Percentiles rank a stretch among this genome's conserved stretches.
These are phyloP conservation scores for Senna siamea DNA, from an alignment of 306 rosid species.

Conservation along the genomic window DNA sequence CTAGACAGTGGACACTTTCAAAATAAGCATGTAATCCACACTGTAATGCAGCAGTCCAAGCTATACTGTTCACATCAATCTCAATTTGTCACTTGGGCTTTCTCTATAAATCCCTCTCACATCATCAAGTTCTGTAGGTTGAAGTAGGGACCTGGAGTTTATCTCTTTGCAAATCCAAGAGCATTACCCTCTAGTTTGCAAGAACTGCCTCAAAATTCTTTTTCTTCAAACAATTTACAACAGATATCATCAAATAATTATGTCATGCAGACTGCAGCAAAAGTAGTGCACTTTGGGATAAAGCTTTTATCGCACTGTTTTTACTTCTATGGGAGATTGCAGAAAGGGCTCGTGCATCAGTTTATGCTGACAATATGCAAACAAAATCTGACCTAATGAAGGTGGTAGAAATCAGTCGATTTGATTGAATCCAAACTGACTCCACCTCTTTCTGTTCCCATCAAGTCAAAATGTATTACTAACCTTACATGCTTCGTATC, in stretches of 20 bases:
- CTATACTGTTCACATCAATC: too few relatives aligned
- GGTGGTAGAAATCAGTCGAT: too few relatives aligned
- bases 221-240: slow-evolving; percentile 2
- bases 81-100: slow-evolving; percentile 20
- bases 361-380: not conserved
- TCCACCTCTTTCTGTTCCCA: not conserved
- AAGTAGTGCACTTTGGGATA: not conserved
- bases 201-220: not conserved
- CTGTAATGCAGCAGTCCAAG: slow-evolving; percentile 8
- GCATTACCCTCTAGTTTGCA: not conserved
- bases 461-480: not conserved
- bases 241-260: slow-evolving; percentile 8
- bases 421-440: too few relatives aligned
- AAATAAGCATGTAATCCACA: slow-evolving; percentile 6
- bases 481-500: slow-evolving; percentile 4
- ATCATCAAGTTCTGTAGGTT: slow-evolving; percentile 9
- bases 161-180: not conserved
- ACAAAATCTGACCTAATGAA: not conserved
- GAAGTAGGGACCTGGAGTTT: slow-evolving; percentile 9
- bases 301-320: not conserved
- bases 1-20: not conserved
- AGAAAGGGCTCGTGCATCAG: not conserved
- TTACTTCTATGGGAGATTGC: not conserved
- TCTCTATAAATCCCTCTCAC: not conserved
- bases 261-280: not conserved